phyloP scores from a whole-genome alignment of 768 basidiomycete species.

The Tephrocybe rancida region DNA sequence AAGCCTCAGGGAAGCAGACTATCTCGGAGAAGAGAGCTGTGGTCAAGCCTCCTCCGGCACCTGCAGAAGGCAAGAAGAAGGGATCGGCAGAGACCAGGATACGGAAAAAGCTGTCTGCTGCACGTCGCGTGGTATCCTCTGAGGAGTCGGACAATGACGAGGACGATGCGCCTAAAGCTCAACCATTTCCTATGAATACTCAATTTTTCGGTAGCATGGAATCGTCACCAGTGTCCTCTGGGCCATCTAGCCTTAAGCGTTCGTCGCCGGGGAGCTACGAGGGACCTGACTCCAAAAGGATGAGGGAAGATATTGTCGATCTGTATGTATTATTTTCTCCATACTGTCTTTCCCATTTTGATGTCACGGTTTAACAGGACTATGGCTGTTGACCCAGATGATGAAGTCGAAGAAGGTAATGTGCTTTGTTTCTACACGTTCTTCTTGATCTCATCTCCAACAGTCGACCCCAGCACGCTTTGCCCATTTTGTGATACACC shows the following conservation, averaged over 20 bases:
- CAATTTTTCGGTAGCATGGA: slow-evolving; percentile 42
- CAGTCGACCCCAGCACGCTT: slow-evolving; percentile 63
- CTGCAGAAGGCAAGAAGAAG: neutral
- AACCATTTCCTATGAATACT: slow-evolving; percentile 54
- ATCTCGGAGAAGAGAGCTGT: slow-evolving; percentile 7
- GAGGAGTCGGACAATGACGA: slow-evolving; percentile 4
- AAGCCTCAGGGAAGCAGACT: slow-evolving; percentile 1
- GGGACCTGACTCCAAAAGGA: slow-evolving; percentile 31
- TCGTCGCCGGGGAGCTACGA: slow-evolving; percentile 33
- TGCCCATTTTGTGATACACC: slow-evolving; percentile 84
- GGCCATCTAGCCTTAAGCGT: slow-evolving; percentile 17
- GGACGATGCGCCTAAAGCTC: slow-evolving; percentile 9
- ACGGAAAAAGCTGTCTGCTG: neutral
- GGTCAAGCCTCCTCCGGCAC: slow-evolving; percentile 4
- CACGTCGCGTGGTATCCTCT: slow-evolving; percentile 2
- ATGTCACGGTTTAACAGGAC: neutral
- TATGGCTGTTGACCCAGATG: slow-evolving; percentile 2
- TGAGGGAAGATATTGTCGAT: slow-evolving; percentile 24
- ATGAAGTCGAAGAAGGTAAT: slow-evolving; percentile 35
- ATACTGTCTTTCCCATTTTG: neutral
- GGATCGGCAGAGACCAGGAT: neutral
- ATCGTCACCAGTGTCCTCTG: slow-evolving; percentile 13
- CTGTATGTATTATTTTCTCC: slow-evolving; percentile 11
- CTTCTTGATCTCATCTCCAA: slow-evolving; percentile 27
- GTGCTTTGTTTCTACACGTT: slow-evolving; percentile 28